Evolutionary conservation across 331 rosid genomes (phyloP), one percentile per base, ranked within the genome.

Genomic region (Rhamnella rubrinervis): DNA sequence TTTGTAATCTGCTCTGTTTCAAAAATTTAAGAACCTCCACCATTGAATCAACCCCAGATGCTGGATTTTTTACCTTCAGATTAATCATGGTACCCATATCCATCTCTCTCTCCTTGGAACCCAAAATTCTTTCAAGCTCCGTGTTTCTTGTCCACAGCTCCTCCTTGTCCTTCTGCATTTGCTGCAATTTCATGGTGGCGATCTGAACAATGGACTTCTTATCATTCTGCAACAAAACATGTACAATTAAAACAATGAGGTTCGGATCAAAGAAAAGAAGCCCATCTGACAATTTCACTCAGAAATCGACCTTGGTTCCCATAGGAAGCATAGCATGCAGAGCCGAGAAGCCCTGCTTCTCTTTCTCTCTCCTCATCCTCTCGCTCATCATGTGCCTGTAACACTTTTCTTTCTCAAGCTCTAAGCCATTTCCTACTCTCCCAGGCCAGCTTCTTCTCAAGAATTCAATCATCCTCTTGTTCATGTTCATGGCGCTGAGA

Each of bases 341-440:
- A 23, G 78, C 76, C 38, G 72, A 31, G 67, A 88, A 92, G 70
- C 86, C 58, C 38, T 85, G 77, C 55, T 84, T 82, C 66, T 88
- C 90, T 58, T 75, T 90, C 76, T 88, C 92, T 59, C 98, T 83
- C 61, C 98, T 86, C 86, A 71, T 68, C 58, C 98, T 78, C 78
- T 92, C 98, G 35, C 78, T 86, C 65, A 92, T 63, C 96, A 83
- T 92, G 75, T 90, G 98, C 68, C 84, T 70, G 28, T 80, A 82
- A 59, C 85, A 17, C 39, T 80, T 78, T 4, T 85, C 93, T 65
- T 49, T 85, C 66, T 80, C 85, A 19, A 57, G 46, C 20, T 76
- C 89, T 5, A 41, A 85, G 26, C 28, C 21, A 0, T 2, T 51
- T 19, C 65, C 65, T 3, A 0, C 66, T 49, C 26, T 55, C 62